Conservation (phyloP, 164 flowering plant species). For the Amborella trichopoda region DNA sequence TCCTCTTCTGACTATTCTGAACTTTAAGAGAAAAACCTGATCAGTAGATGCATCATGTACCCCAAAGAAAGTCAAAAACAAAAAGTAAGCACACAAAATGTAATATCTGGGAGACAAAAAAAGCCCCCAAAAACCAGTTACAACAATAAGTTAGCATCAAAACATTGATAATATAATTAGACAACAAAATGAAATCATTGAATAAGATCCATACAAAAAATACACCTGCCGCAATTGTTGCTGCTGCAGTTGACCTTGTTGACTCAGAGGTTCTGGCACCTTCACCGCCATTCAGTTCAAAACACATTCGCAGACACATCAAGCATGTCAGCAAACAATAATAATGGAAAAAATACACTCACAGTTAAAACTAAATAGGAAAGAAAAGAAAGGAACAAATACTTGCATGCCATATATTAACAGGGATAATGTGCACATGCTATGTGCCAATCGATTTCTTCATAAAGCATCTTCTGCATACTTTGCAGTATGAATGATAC, state of each 20-base stretch:
- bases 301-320: no score
- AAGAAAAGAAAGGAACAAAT: background rate
- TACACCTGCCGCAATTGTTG: constrained; percentile 52
- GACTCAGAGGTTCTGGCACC: no score
- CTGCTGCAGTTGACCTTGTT: constrained; percentile 58
- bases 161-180: background rate
- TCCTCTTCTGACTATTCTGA: constrained; percentile 70
- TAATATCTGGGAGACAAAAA: background rate
- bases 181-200: background rate
- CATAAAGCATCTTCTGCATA: no score
- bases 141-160: background rate
- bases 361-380: background rate
- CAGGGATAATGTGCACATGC: no score
- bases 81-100: background rate
- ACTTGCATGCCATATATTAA: no score
- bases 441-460: no score
- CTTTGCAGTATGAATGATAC: no score
- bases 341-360: no score
- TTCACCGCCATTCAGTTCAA: no score
- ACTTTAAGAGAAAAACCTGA: constrained; percentile 5
- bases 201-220: no score
- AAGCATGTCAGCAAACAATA: no score
- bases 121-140: background rate
- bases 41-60: background rate
- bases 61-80: background rate